Percentiles rank a stretch among this genome's conserved stretches.
These are phyloP conservation scores for Globisporangium mamillatum DNA, from an alignment of 352 stramenopile species.

Conservation along the genomic window DNA sequence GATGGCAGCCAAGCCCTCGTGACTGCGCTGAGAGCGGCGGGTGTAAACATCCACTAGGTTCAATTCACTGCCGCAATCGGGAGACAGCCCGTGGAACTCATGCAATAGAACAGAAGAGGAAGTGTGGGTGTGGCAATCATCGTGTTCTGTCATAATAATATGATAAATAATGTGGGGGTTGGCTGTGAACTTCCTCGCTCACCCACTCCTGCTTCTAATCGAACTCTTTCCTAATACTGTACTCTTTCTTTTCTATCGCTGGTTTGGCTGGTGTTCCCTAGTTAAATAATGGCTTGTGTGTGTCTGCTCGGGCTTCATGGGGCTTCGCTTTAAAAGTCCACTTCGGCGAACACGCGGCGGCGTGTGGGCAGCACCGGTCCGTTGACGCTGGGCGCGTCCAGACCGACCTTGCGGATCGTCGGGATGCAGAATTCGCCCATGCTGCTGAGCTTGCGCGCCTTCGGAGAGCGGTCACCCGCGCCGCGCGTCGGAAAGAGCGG, in stretches of 20 bases:
- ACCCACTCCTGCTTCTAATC: conserved; percentile 1
- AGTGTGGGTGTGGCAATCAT: background rate
- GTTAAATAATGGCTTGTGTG: conserved; percentile 13
- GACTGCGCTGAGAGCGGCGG: background rate
- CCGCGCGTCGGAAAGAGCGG: conserved; percentile 35
- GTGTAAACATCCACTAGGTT: background rate
- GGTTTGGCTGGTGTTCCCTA: conserved; percentile 2
- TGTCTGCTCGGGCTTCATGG: background rate
- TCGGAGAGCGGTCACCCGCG: conserved; percentile 30
- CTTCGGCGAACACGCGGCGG: conserved; percentile 72
- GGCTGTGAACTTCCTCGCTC: background rate
- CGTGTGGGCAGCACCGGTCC: conserved; percentile 30
- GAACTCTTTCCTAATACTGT: conserved; percentile 1
- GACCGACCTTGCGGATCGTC: conserved; percentile 36
- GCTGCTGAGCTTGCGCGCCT: conserved; percentile 61
- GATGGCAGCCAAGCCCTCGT: background rate
- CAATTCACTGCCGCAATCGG: background rate
- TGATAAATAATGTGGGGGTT: conserved; percentile 18
- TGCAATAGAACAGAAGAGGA: background rate
- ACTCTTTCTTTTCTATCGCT: background rate
- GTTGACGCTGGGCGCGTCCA: conserved; percentile 17
- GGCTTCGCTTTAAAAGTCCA: conserved; percentile 43
- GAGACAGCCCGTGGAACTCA: background rate
- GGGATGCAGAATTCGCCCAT: conserved; percentile 44
- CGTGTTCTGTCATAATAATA: conserved; percentile 17